Percentiles rank a stretch among this genome's conserved stretches.
Evolutionary conservation across 306 rosid genomes (phyloP).

Genomic region (Abrus pulchellus): DNA sequence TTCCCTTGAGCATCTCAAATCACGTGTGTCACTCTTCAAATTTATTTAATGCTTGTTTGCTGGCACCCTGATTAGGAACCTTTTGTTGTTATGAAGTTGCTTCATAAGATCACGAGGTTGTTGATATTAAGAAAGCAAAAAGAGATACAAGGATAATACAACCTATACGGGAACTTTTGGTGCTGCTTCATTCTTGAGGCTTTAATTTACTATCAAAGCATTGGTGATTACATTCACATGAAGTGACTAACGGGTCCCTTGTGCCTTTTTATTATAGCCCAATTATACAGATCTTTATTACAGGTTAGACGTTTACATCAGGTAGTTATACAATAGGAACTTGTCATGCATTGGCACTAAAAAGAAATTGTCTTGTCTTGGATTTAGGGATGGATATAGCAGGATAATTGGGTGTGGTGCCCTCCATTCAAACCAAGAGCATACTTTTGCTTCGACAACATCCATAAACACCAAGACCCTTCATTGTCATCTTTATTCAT

Average conservation of each 20-base stretch:
- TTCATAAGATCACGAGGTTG: constrained; percentile 22
- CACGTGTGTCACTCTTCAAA: constrained; percentile 31
- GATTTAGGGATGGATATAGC: constrained; percentile 4
- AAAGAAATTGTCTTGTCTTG: constrained; percentile 26
- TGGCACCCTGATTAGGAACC: constrained; percentile 43
- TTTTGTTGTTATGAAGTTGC: constrained; percentile 35
- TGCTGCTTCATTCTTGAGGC: constrained; percentile 15
- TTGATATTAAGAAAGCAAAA: not conserved
- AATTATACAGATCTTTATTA: constrained; percentile 41
- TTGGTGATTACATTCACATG: constrained; percentile 10
- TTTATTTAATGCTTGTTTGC: constrained; percentile 38
- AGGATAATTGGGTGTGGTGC: constrained; percentile 22
- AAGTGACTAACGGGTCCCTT: constrained; percentile 44
- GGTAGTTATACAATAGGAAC: constrained; percentile 46
- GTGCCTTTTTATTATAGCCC: not conserved
- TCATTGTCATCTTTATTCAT: constrained; percentile 53
- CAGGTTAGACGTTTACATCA: constrained; percentile 41
- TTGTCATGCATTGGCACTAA: constrained; percentile 38
- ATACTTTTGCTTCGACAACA: constrained; percentile 55
- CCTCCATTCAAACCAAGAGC: constrained; percentile 42
- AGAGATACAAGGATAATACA: constrained; percentile 4
- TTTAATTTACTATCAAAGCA: constrained; percentile 12
- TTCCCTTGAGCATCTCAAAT: constrained; percentile 25
- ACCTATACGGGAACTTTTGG: not conserved
- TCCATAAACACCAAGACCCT: constrained; percentile 52